Percentiles rank a stretch among this genome's conserved stretches.
Evolutionary conservation across 805 yeast genomes (phyloP).

Genomic region (Grigorovia transvaalensis): DNA sequence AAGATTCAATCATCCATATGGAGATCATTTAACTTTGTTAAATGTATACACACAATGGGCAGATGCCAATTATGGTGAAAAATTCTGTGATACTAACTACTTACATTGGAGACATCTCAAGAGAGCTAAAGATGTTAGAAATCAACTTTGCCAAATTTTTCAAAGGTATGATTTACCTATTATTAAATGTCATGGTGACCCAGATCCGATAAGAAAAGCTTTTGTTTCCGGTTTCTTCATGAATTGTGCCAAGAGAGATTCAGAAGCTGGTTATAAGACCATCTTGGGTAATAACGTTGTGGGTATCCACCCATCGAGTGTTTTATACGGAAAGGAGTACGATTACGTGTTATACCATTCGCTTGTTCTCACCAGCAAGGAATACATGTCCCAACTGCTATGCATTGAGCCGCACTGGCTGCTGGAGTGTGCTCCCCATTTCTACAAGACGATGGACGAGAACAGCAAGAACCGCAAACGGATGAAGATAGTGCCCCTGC

Average conservation of each 20-base stretch:
- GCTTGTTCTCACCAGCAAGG: slow-evolving; percentile 70
- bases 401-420: slow-evolving; percentile 79
- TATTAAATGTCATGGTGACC: slow-evolving; percentile 43
- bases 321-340: slow-evolving; percentile 50
- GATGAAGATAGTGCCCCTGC: slow-evolving; percentile 66
- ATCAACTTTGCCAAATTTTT: slow-evolving; percentile 54
- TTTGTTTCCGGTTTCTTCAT: slow-evolving; percentile 59
- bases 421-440: slow-evolving; percentile 56
- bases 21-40: slow-evolving; percentile 75
- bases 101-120: slow-evolving; percentile 69
- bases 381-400: slow-evolving; percentile 85
- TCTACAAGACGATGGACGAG: slow-evolving; percentile 55
- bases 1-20: slow-evolving; percentile 61
- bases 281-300: slow-evolving; percentile 67
- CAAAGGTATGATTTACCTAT: slow-evolving; percentile 37
- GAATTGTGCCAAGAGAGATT: slow-evolving; percentile 54
- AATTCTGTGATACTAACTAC: slow-evolving; percentile 38
- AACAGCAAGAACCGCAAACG: slow-evolving; percentile 42
- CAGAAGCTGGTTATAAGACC: slow-evolving; percentile 65
- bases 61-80: slow-evolving; percentile 40
- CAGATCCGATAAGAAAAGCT: slow-evolving; percentile 49
- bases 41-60: slow-evolving; percentile 77
- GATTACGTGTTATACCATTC: slow-evolving; percentile 79
- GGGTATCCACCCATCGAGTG: slow-evolving; percentile 78
- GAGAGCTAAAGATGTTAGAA: slow-evolving; percentile 70